Evolutionary conservation across 179 eudicot species (phyloP).

Genomic region (Drosera spatulata): DNA sequence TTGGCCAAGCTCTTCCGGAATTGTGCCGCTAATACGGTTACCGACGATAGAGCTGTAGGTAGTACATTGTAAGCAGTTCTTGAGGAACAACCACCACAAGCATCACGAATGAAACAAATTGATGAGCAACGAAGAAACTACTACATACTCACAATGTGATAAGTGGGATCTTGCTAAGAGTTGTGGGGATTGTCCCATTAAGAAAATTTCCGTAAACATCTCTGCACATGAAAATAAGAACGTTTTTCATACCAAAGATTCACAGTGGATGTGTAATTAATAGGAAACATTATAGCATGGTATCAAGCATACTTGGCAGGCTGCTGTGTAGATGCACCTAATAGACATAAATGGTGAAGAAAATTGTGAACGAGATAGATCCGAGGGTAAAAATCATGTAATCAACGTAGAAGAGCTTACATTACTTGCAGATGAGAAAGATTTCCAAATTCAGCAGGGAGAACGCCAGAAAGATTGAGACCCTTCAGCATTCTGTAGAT

Average conservation of each 20-base stretch:
- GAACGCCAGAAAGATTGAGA: slow-evolving; percentile 51
- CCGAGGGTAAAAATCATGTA: no score
- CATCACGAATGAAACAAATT: no score
- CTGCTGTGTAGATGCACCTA: not conserved
- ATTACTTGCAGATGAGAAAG: slow-evolving; percentile 38
- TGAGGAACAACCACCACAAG: not conserved
- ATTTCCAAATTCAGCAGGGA: slow-evolving; percentile 50
- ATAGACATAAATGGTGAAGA: not conserved
- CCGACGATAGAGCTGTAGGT: slow-evolving; percentile 32
- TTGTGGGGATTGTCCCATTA: slow-evolving; percentile 33
- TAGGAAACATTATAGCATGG: not conserved
- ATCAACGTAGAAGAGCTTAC: slow-evolving; percentile 14
- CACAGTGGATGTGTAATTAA: not conserved
- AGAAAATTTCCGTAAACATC: slow-evolving; percentile 39
- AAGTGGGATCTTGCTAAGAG: slow-evolving; percentile 21
- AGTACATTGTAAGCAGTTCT: no score
- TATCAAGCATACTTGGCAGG: not conserved
- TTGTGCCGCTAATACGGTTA: slow-evolving; percentile 33
- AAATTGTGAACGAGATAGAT: no score
- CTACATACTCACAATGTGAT: slow-evolving; percentile 21
- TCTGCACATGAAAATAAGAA: slow-evolving; percentile 11
- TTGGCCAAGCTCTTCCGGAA: slow-evolving; percentile 39
- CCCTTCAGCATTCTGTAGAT: slow-evolving; percentile 41
- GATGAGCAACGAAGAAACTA: not conserved
- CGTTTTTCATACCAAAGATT: not conserved